Base-by-base conservation (phyloP, 495 filamentous ascomycete genomes). In the Pseudoneurospora amorphoporcata region DNA sequence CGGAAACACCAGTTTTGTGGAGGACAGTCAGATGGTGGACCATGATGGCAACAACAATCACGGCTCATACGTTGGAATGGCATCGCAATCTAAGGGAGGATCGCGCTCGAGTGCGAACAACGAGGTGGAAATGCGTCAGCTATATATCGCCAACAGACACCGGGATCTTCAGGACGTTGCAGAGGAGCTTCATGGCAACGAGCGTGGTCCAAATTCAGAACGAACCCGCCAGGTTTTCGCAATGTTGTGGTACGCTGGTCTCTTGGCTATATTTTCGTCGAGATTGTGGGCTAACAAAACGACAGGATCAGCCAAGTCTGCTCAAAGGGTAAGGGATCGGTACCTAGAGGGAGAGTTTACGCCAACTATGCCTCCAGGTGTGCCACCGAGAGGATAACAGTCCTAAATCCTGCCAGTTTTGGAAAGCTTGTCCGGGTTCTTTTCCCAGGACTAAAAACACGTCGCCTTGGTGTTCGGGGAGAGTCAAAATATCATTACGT, bases 401-500 rank as follows among this genome's bases (percentile, higher is more conserved):
- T 96, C 4, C 76, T 99, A 71, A 99, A 99, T 76, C 94, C 96
- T 39, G 95, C 95, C 7, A 98, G 94, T 7, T 99, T 99, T 83
- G 95, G 95, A 40, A 99, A 99, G 79, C 88, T 98, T 37, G 95
- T 99, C 37, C 88, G 96, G 12, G 94, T 98, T 39, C 92, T 98
- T 45, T 99, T 98, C 74, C 95, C 94, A 2, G 94, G 93, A 61
- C 89, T 99, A 19, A 94, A 96, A 78, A 98, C 95, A 12, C 88
- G 95, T 45, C 87, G 95, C 69, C 86, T 99, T 14, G 95, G 95
- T 61, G 94, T 98, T 47, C 90, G 95, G 29, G 96, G 96, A 53
- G 94, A 98, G 82, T 98, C 96, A 6, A 99, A 99, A 80, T 99
- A 99, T 80, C 96, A 99, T 78, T 99, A 99, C 78, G 93, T 95